phyloP scores from a whole-genome alignment of 495 filamentous ascomycete genomes.

The Parmelia sp. region DNA sequence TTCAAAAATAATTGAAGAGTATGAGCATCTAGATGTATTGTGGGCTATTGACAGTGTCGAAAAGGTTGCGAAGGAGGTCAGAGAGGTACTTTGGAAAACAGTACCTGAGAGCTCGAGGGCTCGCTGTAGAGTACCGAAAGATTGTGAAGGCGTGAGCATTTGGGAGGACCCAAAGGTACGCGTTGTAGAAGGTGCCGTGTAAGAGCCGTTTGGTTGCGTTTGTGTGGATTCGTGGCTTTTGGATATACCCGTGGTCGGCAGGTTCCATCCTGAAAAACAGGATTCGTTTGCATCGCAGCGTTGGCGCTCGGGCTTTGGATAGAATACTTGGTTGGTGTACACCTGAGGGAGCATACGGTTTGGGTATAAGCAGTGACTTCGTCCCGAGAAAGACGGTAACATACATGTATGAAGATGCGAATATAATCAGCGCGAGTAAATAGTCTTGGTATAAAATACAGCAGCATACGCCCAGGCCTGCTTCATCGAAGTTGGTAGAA shows the following conservation, averaged over 20 bases:
- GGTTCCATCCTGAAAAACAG: not conserved
- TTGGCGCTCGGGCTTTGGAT: not conserved
- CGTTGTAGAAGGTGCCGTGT: not conserved
- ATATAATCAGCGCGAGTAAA: no score
- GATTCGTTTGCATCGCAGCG: not conserved
- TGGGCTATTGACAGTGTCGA: constrained; percentile 91
- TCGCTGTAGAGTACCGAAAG: not conserved
- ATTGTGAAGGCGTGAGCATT: not conserved
- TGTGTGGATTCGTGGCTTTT: not conserved
- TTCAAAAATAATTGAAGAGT: constrained; percentile 75
- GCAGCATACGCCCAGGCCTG: no score
- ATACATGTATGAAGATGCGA: no score
- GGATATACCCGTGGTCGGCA: not conserved
- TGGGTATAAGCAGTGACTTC: no score
- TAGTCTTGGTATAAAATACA: no score
- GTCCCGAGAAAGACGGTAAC: no score
- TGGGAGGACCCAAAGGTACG: not conserved
- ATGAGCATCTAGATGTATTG: constrained; percentile 92
- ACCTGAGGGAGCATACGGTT: no score
- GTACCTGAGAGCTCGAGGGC: constrained; percentile 33
- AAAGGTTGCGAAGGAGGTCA: constrained; percentile 74
- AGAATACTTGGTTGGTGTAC: no score
- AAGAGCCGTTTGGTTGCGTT: not conserved
- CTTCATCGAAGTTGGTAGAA: no score
- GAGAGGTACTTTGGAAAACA: constrained; percentile 77